Evolutionary conservation across 768 basidiomycete species (phyloP).

Genomic region (Leccinum truebloodii): DNA sequence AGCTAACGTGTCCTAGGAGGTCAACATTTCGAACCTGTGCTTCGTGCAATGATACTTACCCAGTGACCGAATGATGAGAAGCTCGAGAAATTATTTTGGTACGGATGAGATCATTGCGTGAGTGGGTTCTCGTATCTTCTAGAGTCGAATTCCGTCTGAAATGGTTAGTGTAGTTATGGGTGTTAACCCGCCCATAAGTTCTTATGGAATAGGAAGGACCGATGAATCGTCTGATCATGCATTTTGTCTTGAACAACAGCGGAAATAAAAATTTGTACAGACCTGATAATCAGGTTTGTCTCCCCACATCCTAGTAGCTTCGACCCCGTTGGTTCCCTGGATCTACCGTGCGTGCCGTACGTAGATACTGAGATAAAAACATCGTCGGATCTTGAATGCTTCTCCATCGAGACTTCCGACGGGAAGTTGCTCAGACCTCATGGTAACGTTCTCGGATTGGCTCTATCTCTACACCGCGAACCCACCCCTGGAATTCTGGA

Average conservation of each 20-base stretch:
- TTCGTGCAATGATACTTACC: not conserved
- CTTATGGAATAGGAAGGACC: not conserved
- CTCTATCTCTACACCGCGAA: not conserved
- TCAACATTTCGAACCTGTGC: not conserved
- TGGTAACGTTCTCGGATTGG: not conserved
- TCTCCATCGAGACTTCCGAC: not conserved
- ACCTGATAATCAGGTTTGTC: not conserved
- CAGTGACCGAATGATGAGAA: not conserved
- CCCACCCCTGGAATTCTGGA: not conserved
- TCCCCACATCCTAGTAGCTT: not conserved
- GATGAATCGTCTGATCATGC: not conserved
- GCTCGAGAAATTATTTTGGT: not conserved
- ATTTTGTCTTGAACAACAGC: not conserved
- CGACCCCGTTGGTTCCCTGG: not conserved
- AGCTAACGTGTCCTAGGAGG: not conserved
- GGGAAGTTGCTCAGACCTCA: conserved; percentile 1
- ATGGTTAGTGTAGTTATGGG: not conserved
- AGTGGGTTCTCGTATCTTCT: not conserved
- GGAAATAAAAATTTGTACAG: conserved; percentile 1
- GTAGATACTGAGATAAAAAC: not conserved
- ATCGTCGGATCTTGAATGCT: not conserved
- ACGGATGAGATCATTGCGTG: not conserved
- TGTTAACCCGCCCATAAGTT: conserved; percentile 2
- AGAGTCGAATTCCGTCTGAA: not conserved
- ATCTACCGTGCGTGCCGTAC: conserved; percentile 1